These are phyloP conservation scores for Pseudophaeomoniella oleicola DNA, from an alignment of 2,329 filamentous ascomycete genomes.

Conservation along the genomic window DNA sequence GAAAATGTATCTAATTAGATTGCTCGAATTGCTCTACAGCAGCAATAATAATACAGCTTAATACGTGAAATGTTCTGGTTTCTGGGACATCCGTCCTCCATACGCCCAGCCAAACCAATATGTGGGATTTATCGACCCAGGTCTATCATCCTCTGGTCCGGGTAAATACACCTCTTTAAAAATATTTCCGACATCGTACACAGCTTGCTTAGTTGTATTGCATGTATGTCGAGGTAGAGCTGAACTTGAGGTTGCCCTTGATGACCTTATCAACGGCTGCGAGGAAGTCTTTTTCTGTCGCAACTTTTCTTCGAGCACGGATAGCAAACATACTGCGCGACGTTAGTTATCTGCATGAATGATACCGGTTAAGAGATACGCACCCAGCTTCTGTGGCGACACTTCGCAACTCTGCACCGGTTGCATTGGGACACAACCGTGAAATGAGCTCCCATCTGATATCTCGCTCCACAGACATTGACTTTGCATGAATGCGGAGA, in stretches of 20 bases:
- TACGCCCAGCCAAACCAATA: too few relatives aligned
- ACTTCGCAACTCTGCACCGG: slow-evolving; percentile 86
- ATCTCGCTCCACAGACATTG: slow-evolving; percentile 97
- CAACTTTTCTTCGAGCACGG: slow-evolving; percentile 85
- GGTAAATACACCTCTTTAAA: too few relatives aligned
- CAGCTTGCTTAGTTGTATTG: slow-evolving; percentile 73
- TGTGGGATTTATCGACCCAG: too few relatives aligned
- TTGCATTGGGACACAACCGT: slow-evolving; percentile 89
- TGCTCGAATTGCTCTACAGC: not conserved
- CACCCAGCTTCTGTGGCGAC: slow-evolving; percentile 85
- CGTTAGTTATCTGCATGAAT: not conserved
- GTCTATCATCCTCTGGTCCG: too few relatives aligned
- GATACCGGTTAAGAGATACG: not conserved
- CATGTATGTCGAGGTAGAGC: slow-evolving; percentile 94
- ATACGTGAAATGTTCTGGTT: too few relatives aligned
- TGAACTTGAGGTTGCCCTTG: slow-evolving; percentile 98
- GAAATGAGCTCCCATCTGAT: slow-evolving; percentile 99
- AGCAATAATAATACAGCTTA: not conserved
- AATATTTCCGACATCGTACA: slow-evolving; percentile 1
- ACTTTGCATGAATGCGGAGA: slow-evolving; percentile 95
- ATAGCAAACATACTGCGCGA: slow-evolving; percentile 80
- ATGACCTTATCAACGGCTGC: slow-evolving; percentile 91
- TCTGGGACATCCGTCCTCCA: too few relatives aligned
- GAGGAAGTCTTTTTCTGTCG: slow-evolving; percentile 96
- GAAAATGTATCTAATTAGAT: not conserved